These are phyloP conservation scores for Wallemia hederae DNA, from an alignment of 1,284 basidiomycete species.

Conservation along the genomic window DNA sequence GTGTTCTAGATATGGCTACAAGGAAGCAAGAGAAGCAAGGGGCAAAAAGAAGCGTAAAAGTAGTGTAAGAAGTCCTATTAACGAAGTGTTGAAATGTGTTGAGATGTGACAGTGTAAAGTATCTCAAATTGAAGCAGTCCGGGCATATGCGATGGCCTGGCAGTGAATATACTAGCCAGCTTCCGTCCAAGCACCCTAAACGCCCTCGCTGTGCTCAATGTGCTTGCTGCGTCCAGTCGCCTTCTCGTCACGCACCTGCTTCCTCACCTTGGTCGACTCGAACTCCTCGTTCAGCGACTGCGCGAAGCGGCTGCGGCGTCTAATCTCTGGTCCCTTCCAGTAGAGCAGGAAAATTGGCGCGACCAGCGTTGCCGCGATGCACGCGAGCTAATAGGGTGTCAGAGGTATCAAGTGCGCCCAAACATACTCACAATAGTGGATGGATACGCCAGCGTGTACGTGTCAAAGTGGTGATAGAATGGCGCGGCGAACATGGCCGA, in stretches of 20 bases:
- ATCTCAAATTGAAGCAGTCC: too few relatives aligned
- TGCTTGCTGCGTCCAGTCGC: not conserved
- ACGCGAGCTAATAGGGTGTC: conserved; percentile 6
- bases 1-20: too few relatives aligned
- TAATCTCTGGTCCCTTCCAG: conserved; percentile 10
- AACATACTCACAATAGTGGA: conserved; percentile 6
- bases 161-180: too few relatives aligned
- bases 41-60: too few relatives aligned
- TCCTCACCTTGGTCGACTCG: conserved; percentile 3
- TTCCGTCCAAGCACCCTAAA: too few relatives aligned
- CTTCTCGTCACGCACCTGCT: not conserved
- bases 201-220: not conserved
- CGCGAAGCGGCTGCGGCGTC: conserved; percentile 11
- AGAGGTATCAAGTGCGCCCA: too few relatives aligned
- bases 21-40: too few relatives aligned
- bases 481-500: conserved; percentile 18
- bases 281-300: conserved; percentile 8
- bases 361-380: conserved; percentile 10
- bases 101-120: too few relatives aligned
- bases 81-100: too few relatives aligned
- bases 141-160: too few relatives aligned
- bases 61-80: too few relatives aligned
- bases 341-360: conserved; percentile 14
- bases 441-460: conserved; percentile 9
- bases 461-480: conserved; percentile 13